A percentile compares a stretch with the other conserved stretches of the same genome.
Evolutionary conservation across 495 filamentous ascomycete genomes (phyloP).

Genomic region (Lophium mytilinum): DNA sequence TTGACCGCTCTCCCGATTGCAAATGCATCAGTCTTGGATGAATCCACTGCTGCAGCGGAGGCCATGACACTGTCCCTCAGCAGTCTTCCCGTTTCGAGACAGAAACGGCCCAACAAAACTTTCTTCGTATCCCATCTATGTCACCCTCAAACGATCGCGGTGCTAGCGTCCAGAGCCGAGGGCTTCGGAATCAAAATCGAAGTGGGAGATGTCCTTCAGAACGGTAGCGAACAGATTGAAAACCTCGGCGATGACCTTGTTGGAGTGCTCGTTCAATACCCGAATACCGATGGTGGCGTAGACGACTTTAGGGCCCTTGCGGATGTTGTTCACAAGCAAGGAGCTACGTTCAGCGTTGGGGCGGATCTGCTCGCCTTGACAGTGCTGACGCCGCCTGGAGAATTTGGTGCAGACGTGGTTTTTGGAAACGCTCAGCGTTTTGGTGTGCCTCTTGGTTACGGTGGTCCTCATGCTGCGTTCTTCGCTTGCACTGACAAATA

Average conservation of each 20-base stretch:
- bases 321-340: conserved; percentile 68
- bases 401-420: conserved; percentile 95
- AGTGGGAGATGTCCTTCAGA: conserved; percentile 59
- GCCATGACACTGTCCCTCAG: conserved; percentile 94
- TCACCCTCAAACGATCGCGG: conserved; percentile 84
- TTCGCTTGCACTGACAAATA: conserved; percentile 88
- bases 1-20: conserved; percentile 82
- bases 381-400: conserved; percentile 80
- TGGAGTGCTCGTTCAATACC: conserved; percentile 91
- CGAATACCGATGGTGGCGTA: conserved; percentile 79
- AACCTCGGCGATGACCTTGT: conserved; percentile 75
- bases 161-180: conserved; percentile 80
- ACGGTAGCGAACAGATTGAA: conserved; percentile 55
- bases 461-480: conserved; percentile 95
- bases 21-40: conserved; percentile 91
- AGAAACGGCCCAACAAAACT: conserved; percentile 67
- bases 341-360: conserved; percentile 78
- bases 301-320: conserved; percentile 66
- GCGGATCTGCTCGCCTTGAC: conserved; percentile 91
- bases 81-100: conserved; percentile 59
- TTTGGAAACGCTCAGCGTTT: conserved; percentile 94
- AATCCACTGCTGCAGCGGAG: conserved; percentile 90
- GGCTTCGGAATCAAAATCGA: conserved; percentile 83
- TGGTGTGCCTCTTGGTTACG: conserved; percentile 89
- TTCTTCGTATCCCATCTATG: conserved; percentile 77